Evolutionary conservation across 768 basidiomycete species (phyloP), one percentile per base, ranked within the genome.

Genomic region (Tylopilus subfusipes): DNA sequence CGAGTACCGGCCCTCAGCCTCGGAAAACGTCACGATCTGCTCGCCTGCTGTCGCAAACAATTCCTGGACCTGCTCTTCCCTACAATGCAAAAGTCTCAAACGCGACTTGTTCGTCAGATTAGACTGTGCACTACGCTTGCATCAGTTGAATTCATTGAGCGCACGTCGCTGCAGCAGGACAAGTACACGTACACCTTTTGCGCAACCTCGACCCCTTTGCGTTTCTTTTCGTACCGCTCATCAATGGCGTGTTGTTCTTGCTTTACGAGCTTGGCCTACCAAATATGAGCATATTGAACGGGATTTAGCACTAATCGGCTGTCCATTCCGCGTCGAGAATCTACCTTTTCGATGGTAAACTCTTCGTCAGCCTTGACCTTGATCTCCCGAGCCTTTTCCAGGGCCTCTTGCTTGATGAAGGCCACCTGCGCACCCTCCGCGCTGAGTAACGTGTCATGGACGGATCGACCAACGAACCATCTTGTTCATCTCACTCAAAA

Each of bases 311-410:
- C 22, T 18, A 8, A 25, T 45, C 14, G 43, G 43, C 1, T 45
- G 44, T 29, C 12, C 10, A 19, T 10, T 8, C 39, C 5, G n/a
- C 29, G 31, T 24, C 14, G 24, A 46, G n/a, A 42, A 5, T 1
- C 46, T 25, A 86, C 95, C 83, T 99, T 99, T 72, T 99, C 97
- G 61, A 99, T 98, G 19, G 96, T 90, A 68, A 98, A 98, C 75
- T 99, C 96, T 71, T 98, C 95, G 58, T 99, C 94, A 0, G 97
- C 96, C 72, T 99, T 99, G 56, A 98, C 93, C 59, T 82, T 87
- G 57, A 99, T 94, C 75, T 99, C 97, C 9, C 97, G 79, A 1
- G 93, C 95, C 75, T 99, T 99, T 78, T 99, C 96, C 60, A 91
- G 72, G 5, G 96, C 96, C 73, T 99, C 97, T 68, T 98, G 97